Conservation (phyloP, 257 asterid species). For the Nicotiana noctiflora region DNA sequence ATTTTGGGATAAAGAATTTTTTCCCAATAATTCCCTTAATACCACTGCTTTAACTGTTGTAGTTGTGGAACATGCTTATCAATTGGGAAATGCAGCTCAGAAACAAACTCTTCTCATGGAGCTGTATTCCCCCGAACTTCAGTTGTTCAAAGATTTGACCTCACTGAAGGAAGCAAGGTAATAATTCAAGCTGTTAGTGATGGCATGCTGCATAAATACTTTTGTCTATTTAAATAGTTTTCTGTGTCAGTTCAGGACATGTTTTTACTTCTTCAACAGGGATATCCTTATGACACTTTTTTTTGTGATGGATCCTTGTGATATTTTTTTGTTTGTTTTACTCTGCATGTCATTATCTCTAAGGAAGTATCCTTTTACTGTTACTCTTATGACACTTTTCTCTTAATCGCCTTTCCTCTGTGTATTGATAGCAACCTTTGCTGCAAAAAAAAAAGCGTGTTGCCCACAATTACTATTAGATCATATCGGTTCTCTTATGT, state of each 20-base stretch:
- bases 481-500: not conserved
- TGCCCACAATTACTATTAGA: not conserved
- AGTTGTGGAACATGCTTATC: constrained; percentile 85
- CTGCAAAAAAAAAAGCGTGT: not conserved
- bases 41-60: constrained; percentile 15
- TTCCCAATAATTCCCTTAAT: not conserved
- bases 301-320: too few relatives aligned
- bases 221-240: not conserved
- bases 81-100: constrained; percentile 76
- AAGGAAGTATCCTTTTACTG: not conserved
- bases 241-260: not conserved
- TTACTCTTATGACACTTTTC: too few relatives aligned
- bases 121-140: constrained; percentile 84
- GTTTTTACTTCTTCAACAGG: not conserved
- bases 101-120: constrained; percentile 82
- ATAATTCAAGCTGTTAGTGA: not conserved
- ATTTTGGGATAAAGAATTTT: not conserved
- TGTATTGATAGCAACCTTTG: not conserved
- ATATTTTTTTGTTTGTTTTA: not conserved
- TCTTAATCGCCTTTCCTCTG: not conserved
- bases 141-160: constrained; percentile 71
- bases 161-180: constrained; percentile 67
- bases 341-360: not conserved
- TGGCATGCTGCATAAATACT: not conserved
- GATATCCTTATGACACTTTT: not conserved